Evolutionary conservation across 2,329 filamentous ascomycete species (phyloP), one percentile per base, ranked within the genome.

Genomic region (Phyllosticta ampelicida): DNA sequence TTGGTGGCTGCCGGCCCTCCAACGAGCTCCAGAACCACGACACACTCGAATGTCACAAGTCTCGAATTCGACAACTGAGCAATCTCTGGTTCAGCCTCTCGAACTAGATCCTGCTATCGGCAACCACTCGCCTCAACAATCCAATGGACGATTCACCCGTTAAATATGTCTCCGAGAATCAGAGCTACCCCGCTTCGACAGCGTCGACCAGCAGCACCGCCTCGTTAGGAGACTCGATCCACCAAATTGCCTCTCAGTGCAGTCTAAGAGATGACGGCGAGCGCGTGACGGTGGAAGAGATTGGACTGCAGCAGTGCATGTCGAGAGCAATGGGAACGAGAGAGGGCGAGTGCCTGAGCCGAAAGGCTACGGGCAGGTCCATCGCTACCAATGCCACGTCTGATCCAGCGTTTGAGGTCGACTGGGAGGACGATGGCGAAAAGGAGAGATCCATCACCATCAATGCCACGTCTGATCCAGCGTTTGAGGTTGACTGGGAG

Each of bases 401-500:
- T 8, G 74, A 78, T 58, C 78, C 82, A 3, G 81, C 83, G 26
- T 92, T 84, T 65, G 89, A 94, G 71, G 79, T 94, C 56, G 84
- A 86, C 65, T 91, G 89, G 68, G 80, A n/a, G n/a, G n/a, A n/a
- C n/a, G n/a, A n/a, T n/a, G n/a, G n/a, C n/a, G n/a, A n/a, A n/a
- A n/a, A n/a, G n/a, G n/a, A n/a, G n/a, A 52, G 53, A 13, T 58
- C 56, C 44, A 50, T 69, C 2, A 65, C 67, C 5, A 73, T 71
- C 1, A 72, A 70, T 53, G 68, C 71, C 55, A 73, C 70, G 6
- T 65, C 66, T 8, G 74, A 78, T 58, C 78, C 82, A 3, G 81
- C 83, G 26, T 92, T 84, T 65, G 89, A 94, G 71, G 79, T 94
- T 56, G 84, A 86, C 65, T 91, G 89, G 68, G 80, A 82, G 11